Conservation (phyloP, 2,329 filamentous ascomycete genomes). For the Blumeria graminis region DNA sequence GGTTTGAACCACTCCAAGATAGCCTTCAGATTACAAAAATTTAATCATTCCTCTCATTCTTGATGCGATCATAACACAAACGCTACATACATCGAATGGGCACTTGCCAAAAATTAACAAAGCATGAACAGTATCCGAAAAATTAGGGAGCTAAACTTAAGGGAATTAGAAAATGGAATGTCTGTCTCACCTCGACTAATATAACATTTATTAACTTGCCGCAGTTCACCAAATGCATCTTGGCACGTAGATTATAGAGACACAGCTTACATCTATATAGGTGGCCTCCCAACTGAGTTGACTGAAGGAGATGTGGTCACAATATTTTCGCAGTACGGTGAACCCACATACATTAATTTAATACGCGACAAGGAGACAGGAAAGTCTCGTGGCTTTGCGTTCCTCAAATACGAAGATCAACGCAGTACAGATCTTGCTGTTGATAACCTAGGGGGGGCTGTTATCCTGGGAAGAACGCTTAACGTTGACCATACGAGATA, state of each 20-base stretch:
- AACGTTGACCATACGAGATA: conserved; percentile 87
- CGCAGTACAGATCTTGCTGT: conserved; percentile 87
- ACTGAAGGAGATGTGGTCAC: conserved; percentile 90
- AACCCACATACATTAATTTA: conserved; percentile 81
- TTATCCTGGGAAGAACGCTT: conserved; percentile 54
- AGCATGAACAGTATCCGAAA: conserved; percentile 82
- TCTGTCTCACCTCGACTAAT: conserved; percentile 19
- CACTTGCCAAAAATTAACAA: no score
- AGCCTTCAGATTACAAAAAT: no score
- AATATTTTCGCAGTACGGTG: conserved; percentile 92
- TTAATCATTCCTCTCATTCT: no score
- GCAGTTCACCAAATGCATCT: conserved; percentile 58
- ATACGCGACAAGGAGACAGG: conserved; percentile 89
- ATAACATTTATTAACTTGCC: not conserved
- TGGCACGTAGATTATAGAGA: conserved; percentile 97
- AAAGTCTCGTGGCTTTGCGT: conserved; percentile 83
- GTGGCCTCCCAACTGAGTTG: conserved; percentile 74
- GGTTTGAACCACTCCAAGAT: no score
- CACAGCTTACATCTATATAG: conserved; percentile 91
- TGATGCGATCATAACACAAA: no score
- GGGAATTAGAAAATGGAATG: conserved; percentile 76
- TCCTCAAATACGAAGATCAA: conserved; percentile 96
- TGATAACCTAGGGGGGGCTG: conserved; percentile 78
- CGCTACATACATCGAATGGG: no score
- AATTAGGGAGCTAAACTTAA: conserved; percentile 80